phyloP scores from a whole-genome alignment of 306 rosid species.

The Cucumis melo region DNA sequence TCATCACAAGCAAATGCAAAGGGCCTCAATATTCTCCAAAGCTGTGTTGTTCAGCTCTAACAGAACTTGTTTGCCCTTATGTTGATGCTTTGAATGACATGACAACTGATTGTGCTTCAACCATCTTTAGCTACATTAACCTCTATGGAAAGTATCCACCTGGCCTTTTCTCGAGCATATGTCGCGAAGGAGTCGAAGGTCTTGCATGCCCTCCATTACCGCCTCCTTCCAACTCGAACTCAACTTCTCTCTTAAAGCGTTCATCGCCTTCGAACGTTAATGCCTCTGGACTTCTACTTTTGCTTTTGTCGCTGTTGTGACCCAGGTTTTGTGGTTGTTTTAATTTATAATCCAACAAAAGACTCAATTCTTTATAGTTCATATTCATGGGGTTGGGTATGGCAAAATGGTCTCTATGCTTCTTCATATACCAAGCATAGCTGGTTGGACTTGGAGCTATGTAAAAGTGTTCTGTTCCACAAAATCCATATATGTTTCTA shows the following conservation, averaged over 20 bases:
- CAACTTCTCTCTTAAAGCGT: background rate
- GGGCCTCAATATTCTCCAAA: conserved; percentile 61
- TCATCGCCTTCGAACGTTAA: background rate
- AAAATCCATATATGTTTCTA: too few species aligned
- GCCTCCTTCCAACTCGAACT: conserved; percentile 9
- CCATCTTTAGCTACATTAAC: conserved; percentile 90
- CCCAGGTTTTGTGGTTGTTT: background rate
- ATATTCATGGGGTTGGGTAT: too few species aligned
- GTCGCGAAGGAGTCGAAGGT: conserved; percentile 52
- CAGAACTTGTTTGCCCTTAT: conserved; percentile 76
- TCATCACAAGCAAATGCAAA: conserved; percentile 79
- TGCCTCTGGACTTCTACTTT: background rate
- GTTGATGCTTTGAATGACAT: conserved; percentile 42
- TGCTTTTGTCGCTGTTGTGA: background rate
- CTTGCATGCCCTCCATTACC: conserved; percentile 62
- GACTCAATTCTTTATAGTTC: too few species aligned
- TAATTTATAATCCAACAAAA: background rate
- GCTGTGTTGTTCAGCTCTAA: conserved; percentile 43
- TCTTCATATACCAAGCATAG: too few species aligned
- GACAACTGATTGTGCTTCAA: conserved; percentile 60
- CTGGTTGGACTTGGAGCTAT: too few species aligned
- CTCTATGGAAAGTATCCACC: conserved; percentile 85
- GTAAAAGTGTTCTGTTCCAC: too few species aligned
- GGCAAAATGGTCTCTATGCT: too few species aligned
- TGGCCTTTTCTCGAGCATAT: conserved; percentile 66